These are phyloP conservation scores for Leishmania braziliensis DNA, from an alignment of 208 protist genomes.

Conservation along the genomic window DNA sequence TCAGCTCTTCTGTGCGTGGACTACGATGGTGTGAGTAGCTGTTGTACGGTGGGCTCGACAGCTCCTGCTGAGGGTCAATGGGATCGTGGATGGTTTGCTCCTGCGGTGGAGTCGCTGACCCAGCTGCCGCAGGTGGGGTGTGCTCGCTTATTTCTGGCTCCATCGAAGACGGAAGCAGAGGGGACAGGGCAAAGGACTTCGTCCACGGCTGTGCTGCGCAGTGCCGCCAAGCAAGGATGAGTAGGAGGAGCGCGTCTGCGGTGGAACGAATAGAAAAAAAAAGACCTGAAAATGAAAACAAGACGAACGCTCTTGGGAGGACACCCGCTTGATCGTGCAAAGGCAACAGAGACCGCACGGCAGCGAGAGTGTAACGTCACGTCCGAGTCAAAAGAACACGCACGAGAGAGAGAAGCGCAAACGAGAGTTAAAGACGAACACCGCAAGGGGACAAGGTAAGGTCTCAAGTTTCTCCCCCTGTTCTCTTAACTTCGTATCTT, in stretches of 20 bases:
- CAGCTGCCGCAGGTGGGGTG: neutral
- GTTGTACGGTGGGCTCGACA: slow-evolving; percentile 3
- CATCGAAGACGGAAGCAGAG: neutral
- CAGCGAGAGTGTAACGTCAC: neutral
- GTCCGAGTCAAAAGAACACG: neutral
- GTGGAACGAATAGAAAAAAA: neutral
- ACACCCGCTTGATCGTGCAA: neutral
- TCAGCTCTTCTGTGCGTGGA: slow-evolving; percentile 16
- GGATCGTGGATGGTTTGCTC: slow-evolving; percentile 6
- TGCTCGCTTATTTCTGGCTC: neutral
- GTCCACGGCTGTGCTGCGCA: neutral
- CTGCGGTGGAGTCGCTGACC: neutral
- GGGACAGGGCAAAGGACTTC: neutral
- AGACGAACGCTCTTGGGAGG: neutral
- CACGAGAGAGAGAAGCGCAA: neutral
- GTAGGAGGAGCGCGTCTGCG: neutral
- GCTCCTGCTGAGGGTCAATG: slow-evolving; percentile 3
- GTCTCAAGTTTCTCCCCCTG: neutral
- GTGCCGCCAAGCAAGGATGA: neutral
- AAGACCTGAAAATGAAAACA: neutral
- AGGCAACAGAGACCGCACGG: neutral
- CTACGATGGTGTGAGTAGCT: neutral
- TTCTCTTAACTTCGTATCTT: neutral
- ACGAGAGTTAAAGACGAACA: neutral
- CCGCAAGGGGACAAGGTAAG: neutral